phyloP scores from a whole-genome alignment of 2,329 filamentous ascomycete genomes.

The Cyphellophora attinorum region DNA sequence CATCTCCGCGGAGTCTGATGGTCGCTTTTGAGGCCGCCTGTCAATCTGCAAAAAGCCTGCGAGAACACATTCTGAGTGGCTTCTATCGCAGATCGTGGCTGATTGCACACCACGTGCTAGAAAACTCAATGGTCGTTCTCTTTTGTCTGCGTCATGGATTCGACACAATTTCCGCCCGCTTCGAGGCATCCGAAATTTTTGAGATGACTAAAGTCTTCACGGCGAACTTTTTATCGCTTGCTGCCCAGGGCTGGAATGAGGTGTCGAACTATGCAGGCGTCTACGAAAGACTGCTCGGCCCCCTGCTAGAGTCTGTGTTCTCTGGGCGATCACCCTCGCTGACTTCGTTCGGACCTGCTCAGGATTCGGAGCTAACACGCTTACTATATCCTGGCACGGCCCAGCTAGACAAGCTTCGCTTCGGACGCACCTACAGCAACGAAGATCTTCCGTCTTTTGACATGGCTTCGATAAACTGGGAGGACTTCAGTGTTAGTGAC shows the following conservation, averaged over 20 bases:
- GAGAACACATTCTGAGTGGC: slow-evolving; percentile 19
- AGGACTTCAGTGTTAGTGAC: slow-evolving; percentile 19
- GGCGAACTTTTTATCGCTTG: slow-evolving; percentile 22
- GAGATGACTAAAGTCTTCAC: slow-evolving; percentile 25
- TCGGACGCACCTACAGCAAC: slow-evolving; percentile 22
- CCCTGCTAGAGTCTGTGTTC: slow-evolving; percentile 24
- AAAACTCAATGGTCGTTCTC: slow-evolving; percentile 21
- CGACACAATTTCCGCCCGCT: slow-evolving; percentile 20
- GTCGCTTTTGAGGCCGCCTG: slow-evolving; percentile 20
- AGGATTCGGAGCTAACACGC: slow-evolving; percentile 19
- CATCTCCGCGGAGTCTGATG: slow-evolving; percentile 17
- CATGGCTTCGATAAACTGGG: slow-evolving; percentile 17
- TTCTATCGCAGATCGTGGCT: slow-evolving; percentile 21
- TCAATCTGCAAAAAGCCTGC: slow-evolving; percentile 16
- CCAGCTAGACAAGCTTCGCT: slow-evolving; percentile 19
- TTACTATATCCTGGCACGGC: slow-evolving; percentile 19
- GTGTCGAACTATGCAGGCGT: slow-evolving; percentile 22
- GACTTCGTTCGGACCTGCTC: slow-evolving; percentile 18
- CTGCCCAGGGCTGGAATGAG: slow-evolving; percentile 24
- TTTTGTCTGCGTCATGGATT: slow-evolving; percentile 24
- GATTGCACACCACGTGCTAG: slow-evolving; percentile 19
- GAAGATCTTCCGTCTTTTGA: slow-evolving; percentile 27
- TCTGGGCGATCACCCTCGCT: slow-evolving; percentile 16
- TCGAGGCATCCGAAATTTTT: slow-evolving; percentile 21
- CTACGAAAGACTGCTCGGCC: slow-evolving; percentile 21